phyloP scores from a whole-genome alignment of 2,329 filamentous ascomycete species.

The Cladophialophora chaetospira region DNA sequence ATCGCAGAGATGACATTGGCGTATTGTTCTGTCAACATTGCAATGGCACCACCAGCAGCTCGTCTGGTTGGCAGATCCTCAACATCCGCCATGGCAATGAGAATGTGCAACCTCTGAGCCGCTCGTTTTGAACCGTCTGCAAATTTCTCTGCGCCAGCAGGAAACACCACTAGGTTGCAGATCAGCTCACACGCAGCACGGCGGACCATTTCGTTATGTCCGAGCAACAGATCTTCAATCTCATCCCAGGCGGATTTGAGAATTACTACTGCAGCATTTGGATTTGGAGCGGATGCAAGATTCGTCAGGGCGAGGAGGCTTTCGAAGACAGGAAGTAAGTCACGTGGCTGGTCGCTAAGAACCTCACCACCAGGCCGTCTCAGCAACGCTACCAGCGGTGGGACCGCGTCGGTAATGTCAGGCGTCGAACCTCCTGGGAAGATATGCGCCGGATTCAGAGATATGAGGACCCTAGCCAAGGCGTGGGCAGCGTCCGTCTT shows the following conservation, averaged over 20 bases:
- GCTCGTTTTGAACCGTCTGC: slow-evolving; percentile 64
- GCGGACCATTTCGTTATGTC: slow-evolving; percentile 71
- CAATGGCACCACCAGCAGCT: slow-evolving; percentile 85
- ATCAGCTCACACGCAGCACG: slow-evolving; percentile 85
- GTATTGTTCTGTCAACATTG: slow-evolving; percentile 78
- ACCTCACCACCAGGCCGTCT: slow-evolving; percentile 40
- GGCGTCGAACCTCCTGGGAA: slow-evolving; percentile 79
- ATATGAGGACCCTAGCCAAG: slow-evolving; percentile 81
- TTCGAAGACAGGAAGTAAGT: slow-evolving; percentile 88
- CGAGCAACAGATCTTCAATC: slow-evolving; percentile 81
- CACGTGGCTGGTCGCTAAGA: slow-evolving; percentile 56
- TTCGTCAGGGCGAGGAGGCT: slow-evolving; percentile 90
- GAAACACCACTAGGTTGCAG: slow-evolving; percentile 71
- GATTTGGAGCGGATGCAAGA: slow-evolving; percentile 67
- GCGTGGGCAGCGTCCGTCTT: slow-evolving; percentile 70
- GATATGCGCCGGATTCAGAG: slow-evolving; percentile 78
- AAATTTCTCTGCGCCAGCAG: slow-evolving; percentile 49
- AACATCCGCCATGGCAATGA: slow-evolving; percentile 84
- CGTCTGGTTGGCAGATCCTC: slow-evolving; percentile 77
- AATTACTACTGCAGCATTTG: slow-evolving; percentile 64
- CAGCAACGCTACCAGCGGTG: slow-evolving; percentile 76
- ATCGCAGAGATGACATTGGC: slow-evolving; percentile 68
- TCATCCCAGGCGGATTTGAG: slow-evolving; percentile 72
- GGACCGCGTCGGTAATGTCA: slow-evolving; percentile 73
- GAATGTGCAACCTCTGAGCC: slow-evolving; percentile 73